A percentile compares a stretch with the other conserved stretches of the same genome.
These are phyloP conservation scores for Penicillium sp. DNA, from an alignment of 2,329 filamentous ascomycete species.

Conservation along the genomic window DNA sequence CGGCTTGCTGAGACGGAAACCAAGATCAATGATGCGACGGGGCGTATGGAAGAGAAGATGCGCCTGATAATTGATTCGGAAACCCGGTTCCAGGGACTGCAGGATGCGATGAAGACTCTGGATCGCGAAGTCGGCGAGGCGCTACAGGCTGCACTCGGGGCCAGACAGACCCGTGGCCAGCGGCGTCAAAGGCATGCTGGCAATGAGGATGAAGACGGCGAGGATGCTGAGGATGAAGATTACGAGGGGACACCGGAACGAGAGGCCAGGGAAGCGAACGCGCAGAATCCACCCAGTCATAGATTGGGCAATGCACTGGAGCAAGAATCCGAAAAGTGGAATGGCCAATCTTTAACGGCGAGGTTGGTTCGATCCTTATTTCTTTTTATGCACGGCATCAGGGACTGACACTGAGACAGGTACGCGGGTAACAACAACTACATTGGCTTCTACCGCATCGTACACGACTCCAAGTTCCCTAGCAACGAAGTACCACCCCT, in stretches of 20 bases:
- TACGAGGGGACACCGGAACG: constrained; percentile 41
- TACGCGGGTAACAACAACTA: constrained; percentile 60
- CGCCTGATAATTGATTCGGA: constrained; percentile 55
- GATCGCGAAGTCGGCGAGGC: constrained; percentile 35
- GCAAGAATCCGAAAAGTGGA: constrained; percentile 35
- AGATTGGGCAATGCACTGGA: constrained; percentile 34
- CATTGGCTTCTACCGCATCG: constrained; percentile 54
- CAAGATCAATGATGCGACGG: constrained; percentile 50
- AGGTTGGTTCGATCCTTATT: constrained; percentile 32
- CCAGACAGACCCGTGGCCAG: constrained; percentile 28
- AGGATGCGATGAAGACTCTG: constrained; percentile 43
- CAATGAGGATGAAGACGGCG: constrained; percentile 31
- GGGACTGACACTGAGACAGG: constrained; percentile 18
- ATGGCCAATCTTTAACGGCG: constrained; percentile 36
- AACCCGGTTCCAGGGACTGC: constrained; percentile 43
- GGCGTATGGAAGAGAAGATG: constrained; percentile 54
- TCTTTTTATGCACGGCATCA: constrained; percentile 14
- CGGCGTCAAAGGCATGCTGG: constrained; percentile 5
- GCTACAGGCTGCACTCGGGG: constrained; percentile 26
- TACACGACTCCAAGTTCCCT: constrained; percentile 56
- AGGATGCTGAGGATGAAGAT: constrained; percentile 39
- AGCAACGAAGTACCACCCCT: constrained; percentile 51
- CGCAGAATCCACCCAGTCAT: constrained; percentile 30
- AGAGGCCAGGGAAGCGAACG: constrained; percentile 23
- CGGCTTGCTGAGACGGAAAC: constrained; percentile 42